Evolutionary conservation across 805 yeast species (phyloP), one percentile per base, ranked within the genome.

Genomic region (Novakomyces olei): DNA sequence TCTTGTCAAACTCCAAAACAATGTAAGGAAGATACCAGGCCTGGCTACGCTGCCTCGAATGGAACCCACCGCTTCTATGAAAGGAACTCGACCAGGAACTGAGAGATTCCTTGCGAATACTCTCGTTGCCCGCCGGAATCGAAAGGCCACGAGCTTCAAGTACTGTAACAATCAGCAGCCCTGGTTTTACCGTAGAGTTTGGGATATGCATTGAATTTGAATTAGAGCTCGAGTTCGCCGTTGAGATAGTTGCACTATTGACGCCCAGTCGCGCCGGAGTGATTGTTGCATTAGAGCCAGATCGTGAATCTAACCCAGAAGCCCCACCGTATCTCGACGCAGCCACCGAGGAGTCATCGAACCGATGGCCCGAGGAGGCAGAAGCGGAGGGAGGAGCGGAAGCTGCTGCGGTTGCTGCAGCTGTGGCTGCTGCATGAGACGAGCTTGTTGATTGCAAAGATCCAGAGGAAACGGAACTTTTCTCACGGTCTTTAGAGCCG

Each of bases 1-100:
- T 80, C 53, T 88, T 88, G 54, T 88, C 99, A 49, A 81, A 85
- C 53, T 88, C 99, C 29, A 88, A 62, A 2, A 92, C 80, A 45
- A 83, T 78, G 79, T 25, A 88, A 63, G 37, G 92, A 62, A 12
- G 88, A 67, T 42, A 69, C 69, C 39, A 27, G 8, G 27, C 33
- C 20, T 20, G 30, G 12, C 27, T 22, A n/a, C 33, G 33, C 6
- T 26, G 23, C 4, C 28, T 14, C 7, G 32, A 17, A 6, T 29
- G 19, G 2, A 16, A 17, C 8, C 15, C 19, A 20, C 30, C 30
- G 19, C 18, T 27, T 7, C 6, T 27, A 27, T 12, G 12, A 7
- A 20, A 20, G 19, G 4, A 5, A 15, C 20, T 20, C 16, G n/a
- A n/a, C n/a, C 9, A 22, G n/a, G 25, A 22, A 22, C n/a, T 22